Evolutionary conservation across 23 red algal species (phyloP), one percentile per base, ranked within the genome.

Genomic region (Gracilaria domingensis): DNA sequence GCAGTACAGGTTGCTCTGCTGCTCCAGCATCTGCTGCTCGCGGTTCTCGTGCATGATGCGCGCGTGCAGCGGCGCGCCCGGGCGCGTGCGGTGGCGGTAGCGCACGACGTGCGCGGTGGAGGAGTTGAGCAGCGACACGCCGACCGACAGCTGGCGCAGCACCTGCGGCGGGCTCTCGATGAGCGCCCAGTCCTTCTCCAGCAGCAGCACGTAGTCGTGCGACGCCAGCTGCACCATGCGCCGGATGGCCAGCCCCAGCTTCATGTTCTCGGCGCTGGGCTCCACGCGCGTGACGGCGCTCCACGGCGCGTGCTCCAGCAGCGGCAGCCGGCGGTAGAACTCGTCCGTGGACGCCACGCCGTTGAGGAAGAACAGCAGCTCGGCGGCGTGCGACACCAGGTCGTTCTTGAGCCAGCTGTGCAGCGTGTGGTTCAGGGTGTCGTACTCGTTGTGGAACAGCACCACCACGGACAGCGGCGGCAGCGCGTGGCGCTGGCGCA

Each of bases 131-230:
- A 91, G 37, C 45, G 39, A 54, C 64, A 44, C 16, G 16, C 65
- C 73, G 17, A 75, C 33, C 29, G 58, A 50, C 1, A 91, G 88
- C 44, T 71, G 72, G 21, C 13, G 38, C 59, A 28, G 57, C 4
- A 83, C 79, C 2, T 35, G 20, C 2, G 55, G 9, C 7, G 88
- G 51, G 21, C 20, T 54, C 45, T 91, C 88, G 33, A 91, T 83
- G 20, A 91, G 20, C 51, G 75, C 56, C 75, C 75, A 91, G 34
- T 91, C 88, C 88, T 91, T 91, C 57, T 91, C 88, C 73, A 91
- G 12, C 25, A 91, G 53, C 44, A 91, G 51, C 55, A 91, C 79
- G 66, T 57, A 75, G 28, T 82, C 72, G 21, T 69, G 49, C 21
- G 39, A 61, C 16, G 88, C 88, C 11, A 91, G 54, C 44, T 72